These are phyloP conservation scores for Zymoseptoria tritici DNA, from an alignment of 2,329 filamentous ascomycete species.

Conservation along the genomic window DNA sequence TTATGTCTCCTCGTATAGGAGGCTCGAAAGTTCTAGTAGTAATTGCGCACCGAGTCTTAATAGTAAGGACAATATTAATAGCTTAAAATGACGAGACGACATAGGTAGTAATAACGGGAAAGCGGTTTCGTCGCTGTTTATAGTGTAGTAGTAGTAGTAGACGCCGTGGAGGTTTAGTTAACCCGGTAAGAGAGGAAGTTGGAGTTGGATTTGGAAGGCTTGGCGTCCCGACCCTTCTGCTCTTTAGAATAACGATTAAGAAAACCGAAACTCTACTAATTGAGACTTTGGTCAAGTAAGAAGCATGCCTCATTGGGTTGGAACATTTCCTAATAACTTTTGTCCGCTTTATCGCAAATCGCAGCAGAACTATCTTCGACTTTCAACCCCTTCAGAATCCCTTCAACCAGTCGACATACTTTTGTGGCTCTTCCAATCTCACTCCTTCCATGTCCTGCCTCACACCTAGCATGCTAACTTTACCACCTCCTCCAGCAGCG, in stretches of 20 bases:
- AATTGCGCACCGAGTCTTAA: no score
- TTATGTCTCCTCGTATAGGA: no score
- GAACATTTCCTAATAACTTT: background rate
- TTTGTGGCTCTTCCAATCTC: conserved; percentile 31
- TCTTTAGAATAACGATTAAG: background rate
- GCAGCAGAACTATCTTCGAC: background rate
- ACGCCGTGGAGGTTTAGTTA: no score
- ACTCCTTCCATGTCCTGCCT: conserved; percentile 66
- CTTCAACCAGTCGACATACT: conserved; percentile 34
- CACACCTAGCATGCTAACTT: conserved; percentile 62
- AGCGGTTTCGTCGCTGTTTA: no score
- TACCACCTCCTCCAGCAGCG: conserved; percentile 33
- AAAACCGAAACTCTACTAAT: background rate
- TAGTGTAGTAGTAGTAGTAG: no score
- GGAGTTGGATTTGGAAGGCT: no score
- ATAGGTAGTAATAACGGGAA: no score
- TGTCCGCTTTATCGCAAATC: background rate
- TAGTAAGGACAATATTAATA: no score
- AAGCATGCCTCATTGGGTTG: background rate
- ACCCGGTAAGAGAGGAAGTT: no score
- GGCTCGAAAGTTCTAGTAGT: no score
- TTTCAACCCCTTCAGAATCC: conserved; percentile 4
- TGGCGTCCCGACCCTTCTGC: no score
- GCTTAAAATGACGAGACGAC: no score
- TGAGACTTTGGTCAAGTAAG: background rate